These are phyloP conservation scores for Reticulascus tulasneorum DNA, from an alignment of 2,329 filamentous ascomycete genomes.

Conservation along the genomic window DNA sequence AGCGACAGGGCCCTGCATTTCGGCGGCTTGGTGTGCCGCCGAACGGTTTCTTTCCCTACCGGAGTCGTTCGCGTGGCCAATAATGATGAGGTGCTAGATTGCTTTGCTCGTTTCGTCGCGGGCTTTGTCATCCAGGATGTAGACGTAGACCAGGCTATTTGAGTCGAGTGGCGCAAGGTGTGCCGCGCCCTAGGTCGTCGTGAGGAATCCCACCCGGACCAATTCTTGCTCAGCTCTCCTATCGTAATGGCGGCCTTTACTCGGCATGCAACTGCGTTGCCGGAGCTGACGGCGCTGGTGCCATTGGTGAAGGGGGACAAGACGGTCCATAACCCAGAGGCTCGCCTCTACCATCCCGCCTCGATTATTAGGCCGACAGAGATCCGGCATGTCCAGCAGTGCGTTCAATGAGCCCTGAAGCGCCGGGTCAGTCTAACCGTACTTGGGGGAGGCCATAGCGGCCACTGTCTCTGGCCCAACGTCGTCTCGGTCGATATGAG, in stretches of 20 bases:
- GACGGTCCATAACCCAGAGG: constrained; percentile 49
- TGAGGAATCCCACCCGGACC: constrained; percentile 27
- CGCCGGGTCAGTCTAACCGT: constrained; percentile 42
- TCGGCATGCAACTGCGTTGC: constrained; percentile 35
- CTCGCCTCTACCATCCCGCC: constrained; percentile 38
- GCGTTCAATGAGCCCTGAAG: constrained; percentile 52
- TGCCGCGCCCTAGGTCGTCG: constrained; percentile 44
- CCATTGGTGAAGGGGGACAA: constrained; percentile 24
- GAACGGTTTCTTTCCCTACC: constrained; percentile 40
- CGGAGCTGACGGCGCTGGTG: constrained; percentile 38
- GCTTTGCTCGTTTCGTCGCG: constrained; percentile 49
- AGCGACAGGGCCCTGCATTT: constrained; percentile 40
- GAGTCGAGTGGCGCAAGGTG: constrained; percentile 42
- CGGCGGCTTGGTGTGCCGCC: constrained; percentile 43
- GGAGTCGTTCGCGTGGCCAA: constrained; percentile 40
- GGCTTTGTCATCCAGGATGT: constrained; percentile 35
- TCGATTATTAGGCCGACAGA: constrained; percentile 41
- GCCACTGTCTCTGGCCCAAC: constrained; percentile 50
- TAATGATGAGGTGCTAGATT: constrained; percentile 40
- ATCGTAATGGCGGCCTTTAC: constrained; percentile 49
- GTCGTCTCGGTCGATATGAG: constrained; percentile 56
- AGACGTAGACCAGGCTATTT: constrained; percentile 25
- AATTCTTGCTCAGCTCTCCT: constrained; percentile 46
- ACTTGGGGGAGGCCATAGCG: constrained; percentile 56
- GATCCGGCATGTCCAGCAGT: constrained; percentile 47